Conservation (phyloP, 768 basidiomycete genomes). For the Suillus decipiens region DNA sequence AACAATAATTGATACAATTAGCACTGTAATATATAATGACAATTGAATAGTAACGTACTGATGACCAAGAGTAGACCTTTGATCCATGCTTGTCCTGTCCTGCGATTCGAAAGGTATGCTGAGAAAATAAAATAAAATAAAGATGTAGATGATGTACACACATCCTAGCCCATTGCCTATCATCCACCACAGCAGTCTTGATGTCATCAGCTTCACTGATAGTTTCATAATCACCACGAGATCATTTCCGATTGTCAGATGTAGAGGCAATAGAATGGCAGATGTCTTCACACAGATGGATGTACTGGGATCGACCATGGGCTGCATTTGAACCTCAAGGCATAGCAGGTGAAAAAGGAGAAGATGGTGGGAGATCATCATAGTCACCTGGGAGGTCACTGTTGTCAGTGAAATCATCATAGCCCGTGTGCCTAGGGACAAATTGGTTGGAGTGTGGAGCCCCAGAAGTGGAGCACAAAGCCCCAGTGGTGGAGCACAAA, state of each 20-base stretch:
- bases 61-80: neutral
- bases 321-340: neutral
- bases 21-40: too few relatives aligned
- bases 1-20: neutral
- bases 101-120: neutral
- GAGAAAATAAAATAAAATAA: neutral
- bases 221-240: slow-evolving; percentile 1
- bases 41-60: too few relatives aligned
- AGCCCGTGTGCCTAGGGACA: neutral
- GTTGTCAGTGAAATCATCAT: neutral
- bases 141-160: too few relatives aligned
- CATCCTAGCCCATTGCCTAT: too few relatives aligned
- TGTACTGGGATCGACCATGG: neutral
- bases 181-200: neutral
- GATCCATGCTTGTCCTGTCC: slow-evolving; percentile 3
- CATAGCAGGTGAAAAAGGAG: neutral
- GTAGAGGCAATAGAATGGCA: neutral
- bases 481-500: neutral
- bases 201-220: neutral
- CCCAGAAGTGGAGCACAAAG: neutral
- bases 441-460: too few relatives aligned
- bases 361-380: neutral
- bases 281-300: neutral
- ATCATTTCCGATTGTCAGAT: neutral
- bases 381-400: too few relatives aligned